phyloP scores from a whole-genome alignment of 306 rosid genomes.

The Gillenia trifoliata region DNA sequence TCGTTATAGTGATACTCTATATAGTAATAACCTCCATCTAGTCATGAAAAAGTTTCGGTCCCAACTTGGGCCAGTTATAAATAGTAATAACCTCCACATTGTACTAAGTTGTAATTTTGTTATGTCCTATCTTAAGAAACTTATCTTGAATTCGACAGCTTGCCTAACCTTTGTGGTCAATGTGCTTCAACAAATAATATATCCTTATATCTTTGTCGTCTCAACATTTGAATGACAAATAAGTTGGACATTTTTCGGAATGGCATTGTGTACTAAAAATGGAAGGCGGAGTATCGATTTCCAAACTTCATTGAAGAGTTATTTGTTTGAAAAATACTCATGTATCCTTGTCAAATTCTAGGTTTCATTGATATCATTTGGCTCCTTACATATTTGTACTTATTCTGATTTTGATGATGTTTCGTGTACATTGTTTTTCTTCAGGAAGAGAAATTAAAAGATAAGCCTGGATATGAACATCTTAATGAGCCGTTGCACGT shows the following conservation, averaged over 20 bases:
- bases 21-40: too few relatives aligned
- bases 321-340: background rate
- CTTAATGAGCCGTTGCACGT: conserved; percentile 85
- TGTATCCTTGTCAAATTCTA: background rate
- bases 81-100: too few relatives aligned
- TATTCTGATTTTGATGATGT: background rate
- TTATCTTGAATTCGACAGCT: too few relatives aligned
- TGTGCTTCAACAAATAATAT: too few relatives aligned
- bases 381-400: background rate
- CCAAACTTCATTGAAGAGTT: background rate
- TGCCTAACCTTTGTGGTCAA: too few relatives aligned
- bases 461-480: conserved; percentile 83
- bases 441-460: conserved; percentile 88
- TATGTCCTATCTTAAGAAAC: too few relatives aligned
- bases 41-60: too few relatives aligned
- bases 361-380: background rate
- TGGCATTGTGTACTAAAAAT: background rate
- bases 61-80: too few relatives aligned
- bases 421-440: conserved; percentile 7
- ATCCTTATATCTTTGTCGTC: background rate
- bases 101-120: too few relatives aligned
- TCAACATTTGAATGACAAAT: background rate
- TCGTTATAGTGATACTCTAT: too few relatives aligned
- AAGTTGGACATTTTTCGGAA: background rate
- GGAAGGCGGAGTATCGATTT: background rate